Conservation (phyloP, 2,329 filamentous ascomycete species). For the Sarocladium oryzae region DNA sequence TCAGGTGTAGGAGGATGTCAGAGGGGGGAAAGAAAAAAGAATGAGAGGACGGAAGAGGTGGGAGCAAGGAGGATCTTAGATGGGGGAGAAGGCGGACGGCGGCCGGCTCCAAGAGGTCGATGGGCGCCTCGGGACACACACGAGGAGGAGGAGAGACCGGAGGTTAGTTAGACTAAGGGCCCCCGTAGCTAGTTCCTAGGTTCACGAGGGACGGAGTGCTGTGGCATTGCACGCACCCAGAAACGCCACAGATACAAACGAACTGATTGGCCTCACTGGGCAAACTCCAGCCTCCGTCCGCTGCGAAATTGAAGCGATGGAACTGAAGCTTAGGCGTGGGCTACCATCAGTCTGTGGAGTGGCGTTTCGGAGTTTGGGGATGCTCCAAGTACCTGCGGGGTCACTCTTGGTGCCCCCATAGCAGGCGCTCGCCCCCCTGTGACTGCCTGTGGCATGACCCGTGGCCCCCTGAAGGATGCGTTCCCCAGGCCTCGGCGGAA, state of each 20-base stretch:
- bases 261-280: background rate
- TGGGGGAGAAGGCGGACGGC: background rate
- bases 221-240: background rate
- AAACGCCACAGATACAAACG: background rate
- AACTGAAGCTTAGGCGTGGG: constrained; percentile 2
- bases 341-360: background rate
- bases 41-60: background rate
- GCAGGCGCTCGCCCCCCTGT: background rate
- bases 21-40: background rate
- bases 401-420: background rate
- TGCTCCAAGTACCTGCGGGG: constrained; percentile 1
- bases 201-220: background rate
- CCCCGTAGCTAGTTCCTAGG: no score
- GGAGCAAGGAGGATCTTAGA: constrained; percentile 6
- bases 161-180: no score
- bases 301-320: background rate
- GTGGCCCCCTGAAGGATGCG: background rate
- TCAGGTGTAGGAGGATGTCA: constrained; percentile 3
- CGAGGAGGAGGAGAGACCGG: background rate
- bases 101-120: background rate
- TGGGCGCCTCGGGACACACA: constrained; percentile 2
- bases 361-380: background rate
- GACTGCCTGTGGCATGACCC: background rate
- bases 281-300: background rate
- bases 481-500: background rate